phyloP scores from a whole-genome alignment of 768 basidiomycete genomes.

The Obba rivulosa region DNA sequence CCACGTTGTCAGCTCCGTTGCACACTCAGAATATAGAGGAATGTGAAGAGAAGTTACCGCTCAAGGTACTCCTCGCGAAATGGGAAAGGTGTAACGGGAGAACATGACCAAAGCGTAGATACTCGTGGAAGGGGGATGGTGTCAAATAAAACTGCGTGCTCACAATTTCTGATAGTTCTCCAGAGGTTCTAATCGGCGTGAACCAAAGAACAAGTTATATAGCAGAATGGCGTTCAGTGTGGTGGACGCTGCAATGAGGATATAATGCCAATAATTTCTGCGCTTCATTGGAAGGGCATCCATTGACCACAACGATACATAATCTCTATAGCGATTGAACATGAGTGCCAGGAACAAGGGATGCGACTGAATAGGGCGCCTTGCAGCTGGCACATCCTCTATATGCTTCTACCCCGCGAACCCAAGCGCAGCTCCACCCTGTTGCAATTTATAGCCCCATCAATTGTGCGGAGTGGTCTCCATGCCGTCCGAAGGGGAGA shows the following conservation, averaged over 20 bases:
- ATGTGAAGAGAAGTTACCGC: background rate
- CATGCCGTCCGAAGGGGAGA: too few relatives aligned
- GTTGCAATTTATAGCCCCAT: too few relatives aligned
- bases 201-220: background rate
- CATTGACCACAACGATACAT: background rate
- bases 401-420: too few relatives aligned
- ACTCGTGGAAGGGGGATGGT: background rate
- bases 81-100: background rate
- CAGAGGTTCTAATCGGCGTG: conserved; percentile 7
- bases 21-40: background rate
- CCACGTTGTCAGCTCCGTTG: conserved; percentile 1
- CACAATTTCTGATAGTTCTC: conserved; percentile 16
- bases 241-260: conserved; percentile 1
- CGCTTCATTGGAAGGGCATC: background rate
- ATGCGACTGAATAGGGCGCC: too few relatives aligned
- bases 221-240: conserved; percentile 5
- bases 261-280: background rate
- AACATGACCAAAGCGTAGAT: background rate
- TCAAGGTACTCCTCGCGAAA: background rate
- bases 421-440: too few relatives aligned
- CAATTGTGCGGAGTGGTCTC: too few relatives aligned
- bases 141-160: background rate
- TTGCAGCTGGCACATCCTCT: too few relatives aligned
- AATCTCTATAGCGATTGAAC: background rate
- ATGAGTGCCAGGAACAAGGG: background rate